Evolutionary conservation across 2,329 filamentous ascomycete species (phyloP), one percentile per base, ranked within the genome.

Genomic region (Fusarium caatingaense): DNA sequence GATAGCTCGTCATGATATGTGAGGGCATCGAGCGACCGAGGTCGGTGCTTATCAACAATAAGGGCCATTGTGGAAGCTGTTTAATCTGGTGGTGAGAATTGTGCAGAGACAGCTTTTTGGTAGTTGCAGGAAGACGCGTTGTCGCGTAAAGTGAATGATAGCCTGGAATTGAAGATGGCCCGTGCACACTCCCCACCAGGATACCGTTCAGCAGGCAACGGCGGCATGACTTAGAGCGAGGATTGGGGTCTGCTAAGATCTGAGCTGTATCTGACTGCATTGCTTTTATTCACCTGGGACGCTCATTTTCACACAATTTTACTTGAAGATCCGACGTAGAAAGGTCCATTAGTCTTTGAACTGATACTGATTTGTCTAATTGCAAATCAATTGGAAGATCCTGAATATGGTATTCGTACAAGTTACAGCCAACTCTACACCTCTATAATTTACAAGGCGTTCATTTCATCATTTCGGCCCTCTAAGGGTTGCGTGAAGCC

Each of bases 1-100:
- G 96, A 98, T 46, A 99, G 88, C 68, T 97, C 93, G 58, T 89
- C 82, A 74, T 99, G 96, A 77, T 98, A 99, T 74, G 92, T 93
- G 64, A 98, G 87, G 60, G 86, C 83, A 66, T 95, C 92, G 1
- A 96, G 87, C 32, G 90, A 92, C 68, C 91, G 88, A 8, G 93
- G 93, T 27, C 89, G 85, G 76, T 92, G 89, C 74, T 92, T 92
- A 77, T 92, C 90, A 64, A 92, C 89, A 71, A 92, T 90, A 68
- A 92, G 86, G 50, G 89, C 88, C 88, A 91, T 91, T 79, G 57
- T 68, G 66, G 20, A 63, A 67, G 66, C 50, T 67, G 64, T 53
- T 64, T 55, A 40, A 48, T 56, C 44, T 47, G 62, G 60, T 48
- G 32, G 50, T 62, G 58, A 58, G 50, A 62, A 61, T 71, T 58